Evolutionary conservation across 139 green algal genomes (phyloP), one percentile per base, ranked within the genome.

Genomic region (Eudorina sp.): DNA sequence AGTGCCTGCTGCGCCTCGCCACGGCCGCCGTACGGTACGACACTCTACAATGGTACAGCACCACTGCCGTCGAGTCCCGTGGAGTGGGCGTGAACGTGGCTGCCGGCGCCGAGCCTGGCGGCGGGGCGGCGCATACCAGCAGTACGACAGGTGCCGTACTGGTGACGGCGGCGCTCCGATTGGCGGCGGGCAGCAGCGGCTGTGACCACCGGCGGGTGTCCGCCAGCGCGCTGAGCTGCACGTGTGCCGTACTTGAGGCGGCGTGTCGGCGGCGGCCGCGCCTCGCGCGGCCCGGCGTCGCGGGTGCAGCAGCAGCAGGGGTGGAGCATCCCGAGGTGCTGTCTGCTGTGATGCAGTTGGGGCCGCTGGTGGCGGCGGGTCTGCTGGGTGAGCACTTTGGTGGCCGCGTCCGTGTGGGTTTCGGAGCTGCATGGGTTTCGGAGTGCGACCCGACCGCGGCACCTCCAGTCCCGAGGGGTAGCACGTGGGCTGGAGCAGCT

Each of bases 111-210:
- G 41, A 18, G 16, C 0, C n/a, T 18, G 36, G 36, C 7, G 21
- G 7, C 4, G 55, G 83, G 70, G 82, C 58, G 29, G 8, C 60
- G 40, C 29, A 73, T 7, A 13, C 3, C 64, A 40, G 8, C 29
- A 23, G 27, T 72, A 72, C 62, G 66, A 48, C 66, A 13, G 25
- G 31, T 45, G 66, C 66, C 1, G 66, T 5, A n/a, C 21, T 73
- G 34, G 68, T 53, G 27, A 53, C 83, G 34, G 84, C 68, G 64
- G 83, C 43, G 46, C 55, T 92, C 36, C 46, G 43, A 27, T 84
- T 88, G 38, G 84, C 89, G 4, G 89, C 83, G 34, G 83, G 70
- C 21, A 53, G 53, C 76, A 88, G 84, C 66, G 77, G 77, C 69
- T 88, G 77, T 78, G 68, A 84, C 3, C 89, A 92, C 73, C 40